Percentiles rank a stretch among this genome's conserved stretches.
Evolutionary conservation across 371 early-diverging fungal genomes (phyloP).

Genomic region (Mucor circinelloides): DNA sequence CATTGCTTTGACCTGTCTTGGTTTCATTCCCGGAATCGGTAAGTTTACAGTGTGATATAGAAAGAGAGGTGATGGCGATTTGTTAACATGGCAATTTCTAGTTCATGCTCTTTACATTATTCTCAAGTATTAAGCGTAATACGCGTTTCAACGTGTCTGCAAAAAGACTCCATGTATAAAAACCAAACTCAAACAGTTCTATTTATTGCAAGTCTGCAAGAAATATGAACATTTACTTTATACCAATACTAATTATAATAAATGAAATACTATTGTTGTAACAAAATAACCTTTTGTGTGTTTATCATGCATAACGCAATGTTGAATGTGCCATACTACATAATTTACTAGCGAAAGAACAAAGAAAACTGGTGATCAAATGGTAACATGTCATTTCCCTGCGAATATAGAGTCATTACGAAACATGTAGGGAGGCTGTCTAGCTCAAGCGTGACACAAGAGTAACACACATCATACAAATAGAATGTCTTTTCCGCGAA

Average conservation of each 20-base stretch:
- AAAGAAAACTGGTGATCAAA: constrained; percentile 1
- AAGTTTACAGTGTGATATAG: constrained; percentile 2
- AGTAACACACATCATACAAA: neutral
- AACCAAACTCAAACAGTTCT: neutral
- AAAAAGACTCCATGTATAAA: neutral
- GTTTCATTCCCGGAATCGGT: constrained; percentile 73
- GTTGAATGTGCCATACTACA: neutral
- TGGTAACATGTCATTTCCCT: neutral
- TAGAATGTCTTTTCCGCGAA: neutral
- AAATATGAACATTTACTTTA: neutral
- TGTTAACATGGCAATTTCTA: neutral
- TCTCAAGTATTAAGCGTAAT: constrained; percentile 27
- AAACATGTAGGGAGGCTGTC: neutral
- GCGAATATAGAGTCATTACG: neutral
- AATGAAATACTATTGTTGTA: constrained; percentile 3
- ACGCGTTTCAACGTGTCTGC: neutral
- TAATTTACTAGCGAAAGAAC: neutral
- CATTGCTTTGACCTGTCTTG: constrained; percentile 69
- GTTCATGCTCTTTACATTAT: constrained; percentile 41
- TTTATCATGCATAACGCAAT: neutral
- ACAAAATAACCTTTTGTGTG: neutral
- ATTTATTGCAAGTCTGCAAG: neutral
- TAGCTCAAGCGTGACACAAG: neutral
- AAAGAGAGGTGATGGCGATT: neutral
- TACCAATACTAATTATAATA: constrained; percentile 5